Evolutionary conservation across 805 yeast genomes (phyloP).

Genomic region (Candida peoriensis): DNA sequence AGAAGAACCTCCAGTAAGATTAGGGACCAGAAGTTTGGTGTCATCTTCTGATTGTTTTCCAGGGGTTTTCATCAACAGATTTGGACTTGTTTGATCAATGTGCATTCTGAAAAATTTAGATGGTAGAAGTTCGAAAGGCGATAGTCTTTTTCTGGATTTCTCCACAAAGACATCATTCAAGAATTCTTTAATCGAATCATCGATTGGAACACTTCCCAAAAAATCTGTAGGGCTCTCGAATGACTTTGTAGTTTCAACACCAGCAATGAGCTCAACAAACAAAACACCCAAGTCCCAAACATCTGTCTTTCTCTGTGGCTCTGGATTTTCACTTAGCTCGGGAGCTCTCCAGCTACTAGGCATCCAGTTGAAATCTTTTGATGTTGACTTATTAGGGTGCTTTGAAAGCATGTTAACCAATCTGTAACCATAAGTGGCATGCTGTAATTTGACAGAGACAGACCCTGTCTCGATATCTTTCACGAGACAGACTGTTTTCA

Average conservation of each 20-base stretch:
- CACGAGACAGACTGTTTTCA: conserved; percentile 52
- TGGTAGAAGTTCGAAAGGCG: conserved; percentile 81
- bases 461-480: conserved; percentile 49
- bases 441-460: conserved; percentile 52
- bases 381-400: conserved; percentile 31
- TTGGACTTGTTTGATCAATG: conserved; percentile 35
- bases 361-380: conserved; percentile 18
- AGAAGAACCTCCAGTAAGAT: conserved; percentile 25
- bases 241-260: conserved; percentile 48
- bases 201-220: conserved; percentile 40
- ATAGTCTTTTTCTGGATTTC: conserved; percentile 66
- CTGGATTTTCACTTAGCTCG: conserved; percentile 43
- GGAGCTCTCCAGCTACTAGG: conserved; percentile 70
- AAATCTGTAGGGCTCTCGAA: conserved; percentile 63
- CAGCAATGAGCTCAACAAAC: conserved; percentile 61
- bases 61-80: conserved; percentile 13
- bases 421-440: conserved; percentile 54
- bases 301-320: conserved; percentile 77
- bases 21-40: conserved; percentile 13
- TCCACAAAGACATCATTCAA: conserved; percentile 58
- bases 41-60: conserved; percentile 13
- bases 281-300: conserved; percentile 90
- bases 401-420: conserved; percentile 34
- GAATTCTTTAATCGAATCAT: conserved; percentile 61
- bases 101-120: conserved; percentile 77